Conservation (phyloP, 306 rosid genomes). For the Neltuma alba region DNA sequence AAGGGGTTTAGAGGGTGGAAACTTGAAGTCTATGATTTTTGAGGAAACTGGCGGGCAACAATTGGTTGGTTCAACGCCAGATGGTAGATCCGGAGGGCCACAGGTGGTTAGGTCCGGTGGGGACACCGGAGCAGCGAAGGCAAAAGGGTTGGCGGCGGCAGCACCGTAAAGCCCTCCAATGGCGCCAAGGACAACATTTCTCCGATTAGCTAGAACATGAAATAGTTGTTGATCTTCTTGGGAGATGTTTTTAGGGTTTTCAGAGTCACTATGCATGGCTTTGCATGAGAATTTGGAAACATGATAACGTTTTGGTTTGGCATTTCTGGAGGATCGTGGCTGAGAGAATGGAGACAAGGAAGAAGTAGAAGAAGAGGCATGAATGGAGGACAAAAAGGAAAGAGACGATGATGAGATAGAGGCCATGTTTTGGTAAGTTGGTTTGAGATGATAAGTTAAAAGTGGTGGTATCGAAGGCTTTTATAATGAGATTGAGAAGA, state of each 20-base stretch:
- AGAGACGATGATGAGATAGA: conserved; percentile 3
- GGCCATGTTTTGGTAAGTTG: conserved; percentile 33
- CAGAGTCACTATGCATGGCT: conserved; percentile 24
- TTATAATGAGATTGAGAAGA: conserved; percentile 23
- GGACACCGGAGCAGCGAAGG: conserved; percentile 54
- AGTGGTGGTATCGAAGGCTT: background rate
- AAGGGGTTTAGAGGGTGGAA: conserved; percentile 29
- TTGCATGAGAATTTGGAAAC: conserved; percentile 32
- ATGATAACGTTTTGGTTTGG: background rate
- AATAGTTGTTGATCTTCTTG: conserved; percentile 6
- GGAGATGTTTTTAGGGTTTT: background rate
- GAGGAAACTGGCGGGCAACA: conserved; percentile 73
- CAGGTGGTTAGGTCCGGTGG: conserved; percentile 48
- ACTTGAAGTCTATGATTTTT: conserved; percentile 48
- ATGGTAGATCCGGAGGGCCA: background rate
- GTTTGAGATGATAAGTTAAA: background rate
- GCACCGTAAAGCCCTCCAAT: conserved; percentile 70
- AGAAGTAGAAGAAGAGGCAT: conserved; percentile 8
- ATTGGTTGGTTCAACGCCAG: conserved; percentile 30
- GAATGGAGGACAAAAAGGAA: background rate
- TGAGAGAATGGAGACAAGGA: conserved; percentile 6
- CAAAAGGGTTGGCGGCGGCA: conserved; percentile 37
- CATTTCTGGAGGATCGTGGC: background rate
- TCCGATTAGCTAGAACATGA: conserved; percentile 39
- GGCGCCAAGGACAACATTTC: conserved; percentile 65